Evolutionary conservation across 78 protist genomes (phyloP).

Genomic region (Cavenderia fasciculata): DNA sequence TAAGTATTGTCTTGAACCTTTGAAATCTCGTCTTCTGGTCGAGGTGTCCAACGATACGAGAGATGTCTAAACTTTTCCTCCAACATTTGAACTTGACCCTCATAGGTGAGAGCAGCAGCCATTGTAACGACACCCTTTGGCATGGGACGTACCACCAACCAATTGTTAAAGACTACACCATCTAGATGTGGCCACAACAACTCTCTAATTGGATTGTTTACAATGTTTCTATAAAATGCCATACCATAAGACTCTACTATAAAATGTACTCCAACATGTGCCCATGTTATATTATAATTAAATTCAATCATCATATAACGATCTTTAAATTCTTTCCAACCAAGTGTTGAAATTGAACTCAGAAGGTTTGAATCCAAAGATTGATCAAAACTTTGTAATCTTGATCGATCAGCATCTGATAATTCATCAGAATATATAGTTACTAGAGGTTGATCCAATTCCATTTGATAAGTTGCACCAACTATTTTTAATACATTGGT

Average conservation of each 20-base stretch:
- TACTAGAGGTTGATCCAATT: neutral
- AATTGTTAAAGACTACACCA: slow-evolving; percentile 54
- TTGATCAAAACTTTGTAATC: too few relatives aligned
- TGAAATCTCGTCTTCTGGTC: neutral
- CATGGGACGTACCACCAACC: slow-evolving; percentile 66
- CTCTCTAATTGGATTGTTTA: slow-evolving; percentile 5
- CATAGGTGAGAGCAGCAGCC: slow-evolving; percentile 51
- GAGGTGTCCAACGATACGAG: slow-evolving; percentile 12
- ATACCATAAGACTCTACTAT: slow-evolving; percentile 29
- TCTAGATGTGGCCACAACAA: slow-evolving; percentile 47
- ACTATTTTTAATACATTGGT: neutral
- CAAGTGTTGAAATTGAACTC: too few relatives aligned
- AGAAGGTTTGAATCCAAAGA: too few relatives aligned
- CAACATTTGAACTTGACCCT: slow-evolving; percentile 35
- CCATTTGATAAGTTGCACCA: neutral
- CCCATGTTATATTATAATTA: slow-evolving; percentile 50
- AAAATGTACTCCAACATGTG: slow-evolving; percentile 48
- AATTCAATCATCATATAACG: slow-evolving; percentile 57
- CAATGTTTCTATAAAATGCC: slow-evolving; percentile 50
- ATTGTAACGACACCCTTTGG: slow-evolving; percentile 28
- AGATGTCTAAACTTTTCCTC: neutral
- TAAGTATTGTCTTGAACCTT: slow-evolving; percentile 15
- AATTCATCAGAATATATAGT: slow-evolving; percentile 25
- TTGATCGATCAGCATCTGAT: too few relatives aligned
- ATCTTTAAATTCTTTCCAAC: slow-evolving; percentile 29